Percentiles rank a stretch among this genome's conserved stretches.
These are phyloP conservation scores for Boletus huronensis DNA, from an alignment of 768 basidiomycete genomes.

Conservation along the genomic window DNA sequence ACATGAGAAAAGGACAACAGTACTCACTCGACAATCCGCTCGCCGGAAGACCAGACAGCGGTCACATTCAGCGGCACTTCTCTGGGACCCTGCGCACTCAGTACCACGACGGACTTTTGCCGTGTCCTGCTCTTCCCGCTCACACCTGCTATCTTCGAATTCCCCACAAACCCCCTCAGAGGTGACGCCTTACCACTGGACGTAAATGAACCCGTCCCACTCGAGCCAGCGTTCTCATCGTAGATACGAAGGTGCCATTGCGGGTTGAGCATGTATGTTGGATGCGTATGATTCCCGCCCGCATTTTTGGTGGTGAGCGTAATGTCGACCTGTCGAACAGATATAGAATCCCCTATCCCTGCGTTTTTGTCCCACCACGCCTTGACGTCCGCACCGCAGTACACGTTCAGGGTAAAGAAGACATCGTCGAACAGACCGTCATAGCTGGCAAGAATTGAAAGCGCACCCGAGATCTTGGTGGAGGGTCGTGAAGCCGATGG, in stretches of 20 bases:
- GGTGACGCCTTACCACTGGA: neutral
- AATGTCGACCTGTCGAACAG: constrained; percentile 49
- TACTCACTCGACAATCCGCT: constrained; percentile 71
- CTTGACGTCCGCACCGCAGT: constrained; percentile 31
- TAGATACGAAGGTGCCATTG: constrained; percentile 73
- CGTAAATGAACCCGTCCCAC: constrained; percentile 1
- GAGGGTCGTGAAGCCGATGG: neutral
- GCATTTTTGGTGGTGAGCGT: constrained; percentile 65
- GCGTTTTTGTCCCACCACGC: constrained; percentile 48
- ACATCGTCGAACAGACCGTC: constrained; percentile 61
- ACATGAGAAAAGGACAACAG: neutral
- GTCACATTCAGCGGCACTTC: constrained; percentile 73
- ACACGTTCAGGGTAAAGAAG: constrained; percentile 67
- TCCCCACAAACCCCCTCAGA: neutral
- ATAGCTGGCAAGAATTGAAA: constrained; percentile 63
- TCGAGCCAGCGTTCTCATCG: constrained; percentile 24
- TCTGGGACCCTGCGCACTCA: constrained; percentile 54
- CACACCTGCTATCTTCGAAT: constrained; percentile 7
- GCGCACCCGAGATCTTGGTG: constrained; percentile 33
- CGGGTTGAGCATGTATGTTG: constrained; percentile 87
- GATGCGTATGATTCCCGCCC: constrained; percentile 78
- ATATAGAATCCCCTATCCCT: constrained; percentile 9
- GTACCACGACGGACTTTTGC: constrained; percentile 39
- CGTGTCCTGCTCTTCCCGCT: neutral
- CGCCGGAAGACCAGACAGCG: constrained; percentile 70